Base-by-base conservation (phyloP, 495 filamentous ascomycete species). In the Trichoderma parareesei region DNA sequence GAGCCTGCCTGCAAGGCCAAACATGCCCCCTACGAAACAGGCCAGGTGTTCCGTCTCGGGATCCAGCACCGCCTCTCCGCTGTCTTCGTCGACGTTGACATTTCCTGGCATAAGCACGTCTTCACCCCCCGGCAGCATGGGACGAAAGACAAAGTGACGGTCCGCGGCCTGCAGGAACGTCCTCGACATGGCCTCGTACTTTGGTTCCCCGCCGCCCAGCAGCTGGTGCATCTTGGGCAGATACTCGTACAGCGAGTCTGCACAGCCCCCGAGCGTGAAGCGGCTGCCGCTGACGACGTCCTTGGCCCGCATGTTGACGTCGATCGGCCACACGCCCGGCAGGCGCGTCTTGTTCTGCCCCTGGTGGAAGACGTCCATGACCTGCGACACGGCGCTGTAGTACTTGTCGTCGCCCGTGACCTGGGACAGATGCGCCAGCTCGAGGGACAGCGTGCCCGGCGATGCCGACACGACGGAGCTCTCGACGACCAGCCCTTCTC, bases 211-310 rank as follows among this genome's bases (percentile, higher is more conserved):
- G 20, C 93, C 93, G 27, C 92, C 92, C 8, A 96, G 83, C 33
- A 97, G 84, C 35, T 82, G 75, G 67, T 81, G 74, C 69, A 82
- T 77, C 71, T 85, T 97, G 8, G 93, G 90, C 38, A 97, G 73
- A 71, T 97, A 97, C 73, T 97, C 93, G 70, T 96, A 97, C 10
- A 89, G 81, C 6, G 90, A 93, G 73, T 97, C 93, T 11, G 89
- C 86, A 74, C 85, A 80, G 11, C 85, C 91, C 37, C 87, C 93
- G 38, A 97, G 76, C 0, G 85, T 88, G 69, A 87, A 98, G 18
- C 65, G 55, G 59, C 66, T 69, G 37, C 79, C 79, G 1, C 64
- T 67, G 11, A 67, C 63, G 14, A 80, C 78, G 37, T 76, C 71
- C 27, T 69, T 67, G 5, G 37, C 55, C 10, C 59, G 61, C 65